Base-by-base conservation (phyloP, 805 yeast species). In the Candida insectalens region DNA sequence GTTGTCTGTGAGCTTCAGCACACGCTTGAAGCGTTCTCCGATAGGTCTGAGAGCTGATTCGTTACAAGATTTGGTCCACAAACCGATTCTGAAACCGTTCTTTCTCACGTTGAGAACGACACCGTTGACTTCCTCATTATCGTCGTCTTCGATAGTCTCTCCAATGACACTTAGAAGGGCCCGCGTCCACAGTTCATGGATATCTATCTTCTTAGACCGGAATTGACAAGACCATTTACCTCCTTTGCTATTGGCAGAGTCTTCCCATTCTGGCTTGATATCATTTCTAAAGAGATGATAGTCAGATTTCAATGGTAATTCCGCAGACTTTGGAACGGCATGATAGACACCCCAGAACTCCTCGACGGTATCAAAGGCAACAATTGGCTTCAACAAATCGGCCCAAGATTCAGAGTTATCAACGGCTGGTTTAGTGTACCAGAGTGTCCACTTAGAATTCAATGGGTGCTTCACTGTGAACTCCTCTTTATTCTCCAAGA, bases 181-280 rank as follows among this genome's bases (percentile, higher is more conserved):
- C 60, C 94, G 69, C 54, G 85, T 76, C 98, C 97, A 92, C 53
- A 84, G 68, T 47, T 87, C 94, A 59, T 88, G 89, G 56, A 85
- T 77, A 41, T 75, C 76, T 30, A 65, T 61, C 19, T 47, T 52
- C 44, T 71, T 80, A 41, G 73, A 69, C 57, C 68, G 78, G 62
- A 81, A 77, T 61, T 72, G 77, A 63, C 73, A 83, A 28, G 83
- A 69, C 95, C 96, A 92, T 65, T 83, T 85, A 53, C 98, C 98
- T 55, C 98, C 98, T 47, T 77, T 70, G 39, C 83, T 60, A 62
- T 92, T 92, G 44, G 75, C 73, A 35, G 65, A 69, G 60, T 92
- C 97, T 69, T 92, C 98, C 98, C 98, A 92, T 70, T 92, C 97
- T 36, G 98, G 98, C 60, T 84, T 81, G 51, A 92, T 77, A 38